Evolutionary conservation across 2,329 filamentous ascomycete genomes (phyloP).

Genomic region (Rhexocercosporidium sp.): DNA sequence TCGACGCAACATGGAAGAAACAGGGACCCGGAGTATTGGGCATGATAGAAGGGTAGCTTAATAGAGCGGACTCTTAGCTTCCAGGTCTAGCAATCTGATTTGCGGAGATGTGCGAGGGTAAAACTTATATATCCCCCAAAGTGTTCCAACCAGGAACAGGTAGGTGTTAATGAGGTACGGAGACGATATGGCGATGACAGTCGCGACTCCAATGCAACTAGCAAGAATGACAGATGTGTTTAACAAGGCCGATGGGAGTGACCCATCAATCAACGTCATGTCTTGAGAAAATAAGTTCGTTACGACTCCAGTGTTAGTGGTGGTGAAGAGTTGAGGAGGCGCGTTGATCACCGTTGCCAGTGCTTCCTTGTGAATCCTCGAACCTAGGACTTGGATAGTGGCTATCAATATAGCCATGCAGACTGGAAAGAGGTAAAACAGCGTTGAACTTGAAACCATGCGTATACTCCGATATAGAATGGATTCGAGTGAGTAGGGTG

Average conservation of each 20-base stretch:
- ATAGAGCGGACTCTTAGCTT: slow-evolving; percentile 50
- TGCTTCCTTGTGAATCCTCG: slow-evolving; percentile 16
- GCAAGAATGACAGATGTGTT: slow-evolving; percentile 6
- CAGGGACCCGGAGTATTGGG: too few relatives aligned
- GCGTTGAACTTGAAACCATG: slow-evolving; percentile 38
- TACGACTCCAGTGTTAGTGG: background rate
- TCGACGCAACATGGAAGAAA: too few relatives aligned
- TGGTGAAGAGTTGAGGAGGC: background rate
- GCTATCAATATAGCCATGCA: slow-evolving; percentile 19
- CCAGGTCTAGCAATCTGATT: slow-evolving; percentile 52
- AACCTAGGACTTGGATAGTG: slow-evolving; percentile 27
- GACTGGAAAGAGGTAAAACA: slow-evolving; percentile 30
- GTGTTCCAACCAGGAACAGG: slow-evolving; percentile 17
- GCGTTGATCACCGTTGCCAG: slow-evolving; percentile 17
- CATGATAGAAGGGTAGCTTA: background rate
- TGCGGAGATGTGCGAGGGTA: slow-evolving; percentile 55
- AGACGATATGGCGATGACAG: slow-evolving; percentile 5
- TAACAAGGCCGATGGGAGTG: slow-evolving; percentile 16
- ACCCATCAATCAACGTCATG: background rate
- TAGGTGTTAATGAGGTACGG: slow-evolving; percentile 12
- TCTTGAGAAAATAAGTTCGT: slow-evolving; percentile 1
- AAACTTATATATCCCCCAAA: slow-evolving; percentile 44
- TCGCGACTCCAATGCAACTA: background rate
- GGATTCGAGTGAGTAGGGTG: slow-evolving; percentile 31
- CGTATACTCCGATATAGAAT: slow-evolving; percentile 40